Percentiles rank a stretch among this genome's conserved stretches.
phyloP scores from a whole-genome alignment of 495 filamentous ascomycete species.

The Hypoxylon fuscum region DNA sequence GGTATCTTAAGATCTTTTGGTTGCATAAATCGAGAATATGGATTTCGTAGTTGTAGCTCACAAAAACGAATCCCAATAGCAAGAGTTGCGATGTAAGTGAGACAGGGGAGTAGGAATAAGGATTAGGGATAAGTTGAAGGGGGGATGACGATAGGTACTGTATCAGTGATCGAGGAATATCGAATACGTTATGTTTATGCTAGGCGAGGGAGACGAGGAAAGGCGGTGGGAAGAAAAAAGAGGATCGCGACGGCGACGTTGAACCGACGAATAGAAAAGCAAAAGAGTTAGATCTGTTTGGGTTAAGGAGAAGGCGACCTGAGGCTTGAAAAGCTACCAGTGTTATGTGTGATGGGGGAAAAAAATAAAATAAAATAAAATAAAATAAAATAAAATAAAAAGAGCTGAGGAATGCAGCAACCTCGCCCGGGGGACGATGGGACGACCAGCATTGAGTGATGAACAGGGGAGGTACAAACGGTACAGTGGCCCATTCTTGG shows the following conservation, averaged over 20 bases:
- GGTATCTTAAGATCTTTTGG: constrained; percentile 31
- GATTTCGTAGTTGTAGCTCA: constrained; percentile 34
- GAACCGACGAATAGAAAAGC: constrained; percentile 36
- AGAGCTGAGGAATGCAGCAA: constrained; percentile 29
- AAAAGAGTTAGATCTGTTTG: constrained; percentile 23
- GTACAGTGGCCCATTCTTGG: constrained; percentile 26
- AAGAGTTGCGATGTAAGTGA: constrained; percentile 28
- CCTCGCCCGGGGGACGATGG: constrained; percentile 34
- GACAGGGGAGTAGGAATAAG: constrained; percentile 24
- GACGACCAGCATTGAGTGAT: constrained; percentile 19
- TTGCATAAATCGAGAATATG: constrained; percentile 41
- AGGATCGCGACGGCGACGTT: constrained; percentile 36
- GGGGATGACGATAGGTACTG: constrained; percentile 23
- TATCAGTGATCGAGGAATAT: constrained; percentile 10
- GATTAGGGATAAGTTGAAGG: constrained; percentile 11
- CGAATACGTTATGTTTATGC: too few species aligned
- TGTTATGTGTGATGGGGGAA: constrained; percentile 15
- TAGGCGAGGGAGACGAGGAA: constrained; percentile 14
- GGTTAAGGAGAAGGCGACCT: constrained; percentile 21
- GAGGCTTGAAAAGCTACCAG: constrained; percentile 20
- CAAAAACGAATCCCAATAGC: constrained; percentile 13
- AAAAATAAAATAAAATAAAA: constrained; percentile 38
- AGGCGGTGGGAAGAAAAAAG: constrained; percentile 31
- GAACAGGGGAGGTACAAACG: constrained; percentile 36
- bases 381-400: too few species aligned